phyloP scores from a whole-genome alignment of 1,284 basidiomycete genomes.

The Rhodotorula sp. region DNA sequence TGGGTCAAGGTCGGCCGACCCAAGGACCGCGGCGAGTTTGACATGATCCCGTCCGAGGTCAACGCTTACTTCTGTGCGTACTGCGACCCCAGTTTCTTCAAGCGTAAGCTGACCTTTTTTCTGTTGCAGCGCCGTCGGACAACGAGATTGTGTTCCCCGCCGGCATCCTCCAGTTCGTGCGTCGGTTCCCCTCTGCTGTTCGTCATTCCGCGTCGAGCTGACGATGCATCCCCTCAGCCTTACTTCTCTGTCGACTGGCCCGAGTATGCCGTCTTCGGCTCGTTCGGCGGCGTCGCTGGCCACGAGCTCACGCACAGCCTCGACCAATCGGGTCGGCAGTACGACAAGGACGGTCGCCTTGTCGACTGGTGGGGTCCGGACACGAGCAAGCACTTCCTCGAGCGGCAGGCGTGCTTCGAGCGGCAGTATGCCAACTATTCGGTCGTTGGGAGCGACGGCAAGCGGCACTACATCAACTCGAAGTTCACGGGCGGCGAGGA shows the following conservation, averaged over 20 bases:
- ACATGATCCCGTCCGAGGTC: slow-evolving; percentile 71
- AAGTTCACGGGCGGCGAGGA: slow-evolving; percentile 65
- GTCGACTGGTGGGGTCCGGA: slow-evolving; percentile 69
- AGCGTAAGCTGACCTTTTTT: neutral
- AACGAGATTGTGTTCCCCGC: slow-evolving; percentile 97
- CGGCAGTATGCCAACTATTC: slow-evolving; percentile 71
- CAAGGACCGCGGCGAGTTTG: slow-evolving; percentile 77
- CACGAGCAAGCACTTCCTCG: slow-evolving; percentile 79
- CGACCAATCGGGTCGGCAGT: slow-evolving; percentile 77
- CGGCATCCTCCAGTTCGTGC: slow-evolving; percentile 71
- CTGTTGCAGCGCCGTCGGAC: slow-evolving; percentile 58
- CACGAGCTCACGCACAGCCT: slow-evolving; percentile 93
- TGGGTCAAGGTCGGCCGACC: slow-evolving; percentile 76
- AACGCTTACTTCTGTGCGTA: slow-evolving; percentile 43
- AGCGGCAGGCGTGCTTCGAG: slow-evolving; percentile 81
- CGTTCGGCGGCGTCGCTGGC: slow-evolving; percentile 83
- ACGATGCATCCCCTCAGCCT: slow-evolving; percentile 52
- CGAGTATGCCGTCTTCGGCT: slow-evolving; percentile 82
- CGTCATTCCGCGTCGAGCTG: neutral
- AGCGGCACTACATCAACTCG: slow-evolving; percentile 53
- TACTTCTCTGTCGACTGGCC: slow-evolving; percentile 89
- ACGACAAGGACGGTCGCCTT: slow-evolving; percentile 58
- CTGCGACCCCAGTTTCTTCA: too few relatives aligned
- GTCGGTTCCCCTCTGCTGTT: neutral
- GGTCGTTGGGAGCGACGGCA: slow-evolving; percentile 40